Evolutionary conservation across 148 eudicot genomes (phyloP).

Genomic region (Spergularia marina): DNA sequence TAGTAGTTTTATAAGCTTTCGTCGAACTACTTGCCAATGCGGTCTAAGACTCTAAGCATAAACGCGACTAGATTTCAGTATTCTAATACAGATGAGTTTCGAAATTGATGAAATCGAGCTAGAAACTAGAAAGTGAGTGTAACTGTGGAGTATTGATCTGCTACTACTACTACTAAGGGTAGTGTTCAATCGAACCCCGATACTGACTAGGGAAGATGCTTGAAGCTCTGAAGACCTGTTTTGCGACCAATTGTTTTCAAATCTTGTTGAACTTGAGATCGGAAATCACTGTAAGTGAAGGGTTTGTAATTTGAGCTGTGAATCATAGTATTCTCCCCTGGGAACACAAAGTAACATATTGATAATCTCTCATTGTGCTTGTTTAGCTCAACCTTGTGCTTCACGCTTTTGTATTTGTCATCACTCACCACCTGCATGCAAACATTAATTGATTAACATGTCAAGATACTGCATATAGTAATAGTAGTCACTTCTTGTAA

Average conservation of each 20-base stretch:
- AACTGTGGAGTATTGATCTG: no score
- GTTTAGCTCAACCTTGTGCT: constrained; percentile 66
- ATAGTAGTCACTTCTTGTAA: no score
- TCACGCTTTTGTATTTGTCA: constrained; percentile 63
- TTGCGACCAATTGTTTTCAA: constrained; percentile 48
- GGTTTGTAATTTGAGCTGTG: constrained; percentile 57
- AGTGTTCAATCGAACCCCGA: no score
- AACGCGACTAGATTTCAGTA: no score
- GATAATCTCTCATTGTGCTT: constrained; percentile 50
- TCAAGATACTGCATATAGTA: no score
- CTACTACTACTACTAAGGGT: no score
- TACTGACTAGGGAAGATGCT: not conserved
- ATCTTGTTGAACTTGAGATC: constrained; percentile 56
- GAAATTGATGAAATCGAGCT: no score
- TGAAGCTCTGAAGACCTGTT: constrained; percentile 49
- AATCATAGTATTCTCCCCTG: constrained; percentile 41
- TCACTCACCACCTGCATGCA: constrained; percentile 57
- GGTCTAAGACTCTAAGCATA: no score
- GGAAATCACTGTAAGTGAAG: constrained; percentile 60
- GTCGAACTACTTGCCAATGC: no score
- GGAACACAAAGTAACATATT: constrained; percentile 75
- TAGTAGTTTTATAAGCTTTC: no score
- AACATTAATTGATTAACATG: not conserved
- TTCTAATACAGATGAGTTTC: no score
- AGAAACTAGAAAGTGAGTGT: no score